Base-by-base conservation (phyloP, 176 grass and related monocot species). In the Rhipidocladum racemiflorum region DNA sequence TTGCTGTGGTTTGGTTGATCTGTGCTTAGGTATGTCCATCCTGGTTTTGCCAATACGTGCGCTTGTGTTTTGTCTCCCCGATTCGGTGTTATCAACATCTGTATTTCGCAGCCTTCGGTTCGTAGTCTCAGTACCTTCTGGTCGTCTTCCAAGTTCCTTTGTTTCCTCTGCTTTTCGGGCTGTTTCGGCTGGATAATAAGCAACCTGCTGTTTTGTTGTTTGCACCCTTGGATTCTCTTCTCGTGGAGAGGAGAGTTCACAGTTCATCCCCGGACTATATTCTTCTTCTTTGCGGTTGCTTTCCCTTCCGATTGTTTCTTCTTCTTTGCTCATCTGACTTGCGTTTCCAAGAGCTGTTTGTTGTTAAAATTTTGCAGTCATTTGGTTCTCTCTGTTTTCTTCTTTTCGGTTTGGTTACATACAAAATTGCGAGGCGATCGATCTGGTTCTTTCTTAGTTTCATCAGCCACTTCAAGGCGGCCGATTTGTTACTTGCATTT, bases 401-500 rank as follows among this genome's bases (percentile, higher is more conserved):
- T 48, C 3, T 15, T 32, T n/a, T n/a, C n/a, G 4, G 6, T 42
- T 60, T 32, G 32, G 25, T 59, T 32, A 23, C 65, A 50, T 32
- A 12, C 17, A 32, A 53, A 75, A 29, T 25, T 15, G 34, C 36
- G 23, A 39, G 54, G 21, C 27, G 50, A 80, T 74, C 36, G 46
- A 72, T 81, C 83, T 63, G 71, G 48, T 36, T 16, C 43, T 54
- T 56, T 69, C 66, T 62, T 76, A 10, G 28, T 59, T 57, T 25
- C 88, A 14, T 9, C 9, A 9, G 43, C 27, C 46, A 66, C 77
- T 87, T 35, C 43, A 25, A 34, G 23, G 9, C 61, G 50, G 35
- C 28, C 24, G 77, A 81, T 76, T 75, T 63, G 64, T 20, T 45
- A 43, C 79, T 73, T 64, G 66, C 88, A 90, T 90, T 93, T 36